Base-by-base conservation (phyloP, 495 filamentous ascomycete species). In the Aspergillus bertholletiae region DNA sequence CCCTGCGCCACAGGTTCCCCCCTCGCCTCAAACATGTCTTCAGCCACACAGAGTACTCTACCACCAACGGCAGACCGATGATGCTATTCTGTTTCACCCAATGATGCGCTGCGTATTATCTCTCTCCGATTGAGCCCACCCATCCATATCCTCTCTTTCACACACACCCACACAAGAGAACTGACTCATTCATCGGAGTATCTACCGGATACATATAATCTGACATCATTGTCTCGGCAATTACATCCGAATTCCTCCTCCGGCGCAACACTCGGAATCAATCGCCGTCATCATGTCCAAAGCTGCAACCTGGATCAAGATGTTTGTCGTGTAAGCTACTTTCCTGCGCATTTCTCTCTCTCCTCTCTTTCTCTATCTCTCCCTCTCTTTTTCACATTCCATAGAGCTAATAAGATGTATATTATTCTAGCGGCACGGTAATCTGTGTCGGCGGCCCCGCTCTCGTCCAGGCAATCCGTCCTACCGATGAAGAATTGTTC, bases 401-500 rank as follows among this genome's bases (percentile, higher is more conserved):
- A 28, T 8, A 28, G 8, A 28, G 26, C 26, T 28, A 28, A 28
- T 28, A 4, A 2, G 23, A 34, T 27, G 3, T n/a, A n/a, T n/a
- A n/a, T n/a, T n/a, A 20, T 26, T 18, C 26, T 60, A 97, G 92
- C 40, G 86, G 85, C 44, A 77, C 74, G 27, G 74, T 77, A 28
- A 74, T 92, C 44, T 84, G 80, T 69, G 74, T 96, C 57, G 94
- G 94, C 35, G 94, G 94, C 22, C 93, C 93, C 27, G 87, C 88
- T 5, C 72, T 97, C 43, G 83, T 92, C n/a, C 76, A 81, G 64
- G 95, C 82, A 58, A 75, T 97, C 34, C 82, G 84, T 47, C 94
- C 95, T 3, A 84, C 89, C 7, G 90, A 96, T 59, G 94, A 96
- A 68, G 92, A 97, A 72, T 78, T 97, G 8, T 89, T 96, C 76